These are phyloP conservation scores for Aspergillus pseudoterreus DNA, from an alignment of 2,329 filamentous ascomycete genomes.

Conservation along the genomic window DNA sequence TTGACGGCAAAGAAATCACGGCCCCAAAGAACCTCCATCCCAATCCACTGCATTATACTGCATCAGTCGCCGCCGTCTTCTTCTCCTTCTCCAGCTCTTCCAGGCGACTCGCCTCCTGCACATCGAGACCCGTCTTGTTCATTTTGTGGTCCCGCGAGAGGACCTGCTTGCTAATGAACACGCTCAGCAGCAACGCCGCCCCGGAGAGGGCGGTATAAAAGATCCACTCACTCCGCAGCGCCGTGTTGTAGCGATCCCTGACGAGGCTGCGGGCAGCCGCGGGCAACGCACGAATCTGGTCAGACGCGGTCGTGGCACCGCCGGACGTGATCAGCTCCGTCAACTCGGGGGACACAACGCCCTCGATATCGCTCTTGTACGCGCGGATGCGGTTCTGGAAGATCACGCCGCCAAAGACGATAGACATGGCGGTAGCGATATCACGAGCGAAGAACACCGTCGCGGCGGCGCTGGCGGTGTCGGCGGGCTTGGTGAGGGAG, in stretches of 20 bases:
- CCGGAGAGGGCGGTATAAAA: slow-evolving; percentile 2
- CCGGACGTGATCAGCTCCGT: not conserved
- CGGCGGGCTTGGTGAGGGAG: slow-evolving; percentile 47
- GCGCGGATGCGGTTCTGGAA: slow-evolving; percentile 32
- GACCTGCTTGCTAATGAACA: slow-evolving; percentile 2
- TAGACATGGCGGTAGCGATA: slow-evolving; percentile 50
- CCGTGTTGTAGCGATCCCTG: not conserved
- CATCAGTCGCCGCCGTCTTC: not conserved
- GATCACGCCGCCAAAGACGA: slow-evolving; percentile 51
- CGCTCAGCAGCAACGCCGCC: not conserved
- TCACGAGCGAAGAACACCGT: slow-evolving; percentile 55
- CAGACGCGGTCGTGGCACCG: not conserved
- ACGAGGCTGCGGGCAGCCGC: not conserved
- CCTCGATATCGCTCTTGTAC: not conserved
- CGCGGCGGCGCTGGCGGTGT: slow-evolving; percentile 57
- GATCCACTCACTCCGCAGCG: slow-evolving; percentile 1
- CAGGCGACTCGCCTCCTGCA: slow-evolving; percentile 1
- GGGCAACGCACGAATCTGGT: not conserved
- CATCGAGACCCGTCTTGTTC: slow-evolving; percentile 4
- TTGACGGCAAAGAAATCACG: too few species aligned
- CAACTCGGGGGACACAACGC: not conserved
- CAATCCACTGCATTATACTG: not conserved
- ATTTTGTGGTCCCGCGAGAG: slow-evolving; percentile 2
- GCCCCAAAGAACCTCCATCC: too few species aligned
- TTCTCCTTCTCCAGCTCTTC: slow-evolving; percentile 3